A percentile compares a stretch with the other conserved stretches of the same genome.
Evolutionary conservation across 176 grass and related monocot genomes (phyloP).

Genomic region (Rhynchospora pubera): DNA sequence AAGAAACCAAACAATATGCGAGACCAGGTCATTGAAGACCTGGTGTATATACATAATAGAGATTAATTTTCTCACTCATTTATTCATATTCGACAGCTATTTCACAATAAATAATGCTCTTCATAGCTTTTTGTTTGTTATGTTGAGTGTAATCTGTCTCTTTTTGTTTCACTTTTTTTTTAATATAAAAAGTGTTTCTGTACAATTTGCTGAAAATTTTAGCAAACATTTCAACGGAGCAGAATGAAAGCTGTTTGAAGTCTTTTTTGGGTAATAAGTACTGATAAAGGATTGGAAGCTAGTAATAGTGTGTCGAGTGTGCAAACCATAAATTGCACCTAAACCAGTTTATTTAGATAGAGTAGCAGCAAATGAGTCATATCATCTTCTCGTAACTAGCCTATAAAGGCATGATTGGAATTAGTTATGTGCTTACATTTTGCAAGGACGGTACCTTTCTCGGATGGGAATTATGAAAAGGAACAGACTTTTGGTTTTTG

Average conservation of each 20-base stretch:
- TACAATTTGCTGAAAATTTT: background rate
- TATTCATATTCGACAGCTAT: conserved; percentile 17
- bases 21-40: conserved; percentile 9
- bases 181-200: background rate
- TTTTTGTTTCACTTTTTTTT: background rate
- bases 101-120: conserved; percentile 17
- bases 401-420: background rate
- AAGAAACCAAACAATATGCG: conserved; percentile 56
- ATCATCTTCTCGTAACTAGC: background rate
- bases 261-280: background rate
- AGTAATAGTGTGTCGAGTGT: no score
- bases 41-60: conserved; percentile 15
- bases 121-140: conserved; percentile 14
- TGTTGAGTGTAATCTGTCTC: conserved; percentile 13
- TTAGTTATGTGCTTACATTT: background rate
- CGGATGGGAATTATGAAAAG: background rate
- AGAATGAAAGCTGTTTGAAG: background rate
- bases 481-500: background rate
- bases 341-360: background rate
- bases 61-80: background rate
- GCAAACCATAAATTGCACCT: background rate
- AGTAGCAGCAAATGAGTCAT: background rate
- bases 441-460: background rate
- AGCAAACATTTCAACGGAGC: background rate
- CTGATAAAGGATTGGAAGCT: background rate